Base-by-base conservation (phyloP, 257 asterid genomes). In the Gentiana dahurica region DNA sequence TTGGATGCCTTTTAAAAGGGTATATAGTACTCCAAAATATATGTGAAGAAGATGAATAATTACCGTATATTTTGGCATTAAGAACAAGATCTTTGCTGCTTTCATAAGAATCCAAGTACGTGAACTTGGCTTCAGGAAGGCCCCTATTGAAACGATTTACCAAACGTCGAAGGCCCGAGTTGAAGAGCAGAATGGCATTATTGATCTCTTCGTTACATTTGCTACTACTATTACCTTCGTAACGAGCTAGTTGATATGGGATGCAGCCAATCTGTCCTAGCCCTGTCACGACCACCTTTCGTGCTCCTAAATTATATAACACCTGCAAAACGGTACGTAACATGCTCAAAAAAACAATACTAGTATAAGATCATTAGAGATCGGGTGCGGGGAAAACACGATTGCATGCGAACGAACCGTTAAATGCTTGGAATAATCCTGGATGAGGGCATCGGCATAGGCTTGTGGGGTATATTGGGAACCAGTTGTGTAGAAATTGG, bases 231-330 rank as follows among this genome's bases (percentile, higher is more conserved):
- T 73, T 85, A 13, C 93, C 94, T 37, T 76, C 65, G 12, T 77
- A 79, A 36, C 95, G 67, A 0, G 97, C 97, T 52, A 89, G 79
- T 72, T 89, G 62, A 51, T 86, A 89, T 0, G 97, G 97, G 57
- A 89, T 89, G 81, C 97, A 89, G 4, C 97, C 95, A 36, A 89
- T 73, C 60, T 77, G 87, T 39, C 97, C 97, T 13, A 89, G 75
- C 5, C 63, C 79, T 7, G 93, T 71, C 48, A 86, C 93, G 4
- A 84, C 55, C 68, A 89, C 78, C 75, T 86, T 89, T 2, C 95
- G 84, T 6, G 93, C 95, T 59, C 97, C 97, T 77, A 80, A 60
- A 36, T 78, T 74, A 70, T 86, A 76, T 35, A 89, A 53, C n/a
- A 65, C 70, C 97, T 89, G 53, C 3, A 71, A 34, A 49, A 37